These are phyloP conservation scores for Solanum pimpinellifolium DNA, from an alignment of 257 asterid genomes.

Conservation along the genomic window DNA sequence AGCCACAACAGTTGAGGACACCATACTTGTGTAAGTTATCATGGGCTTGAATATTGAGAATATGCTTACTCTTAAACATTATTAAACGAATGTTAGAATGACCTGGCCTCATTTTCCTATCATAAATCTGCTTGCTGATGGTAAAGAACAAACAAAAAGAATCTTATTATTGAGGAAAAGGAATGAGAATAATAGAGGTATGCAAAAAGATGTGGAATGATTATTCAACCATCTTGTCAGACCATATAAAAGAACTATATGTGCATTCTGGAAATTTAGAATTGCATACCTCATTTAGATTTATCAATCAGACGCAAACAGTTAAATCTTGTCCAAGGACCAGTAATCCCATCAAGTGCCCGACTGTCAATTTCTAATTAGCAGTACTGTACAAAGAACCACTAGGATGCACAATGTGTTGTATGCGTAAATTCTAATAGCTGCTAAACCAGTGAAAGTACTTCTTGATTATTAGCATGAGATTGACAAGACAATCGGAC, in stretches of 20 bases:
- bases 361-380: not conserved
- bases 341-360: not conserved
- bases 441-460: not conserved
- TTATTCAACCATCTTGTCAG: not conserved
- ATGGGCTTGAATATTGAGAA: not conserved
- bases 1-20: constrained; percentile 79
- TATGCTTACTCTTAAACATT: not conserved
- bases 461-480: not conserved
- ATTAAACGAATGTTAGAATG: not conserved
- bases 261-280: not conserved
- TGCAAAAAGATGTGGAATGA: not conserved
- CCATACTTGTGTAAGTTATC: constrained; percentile 74
- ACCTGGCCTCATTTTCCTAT: not conserved
- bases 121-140: not conserved
- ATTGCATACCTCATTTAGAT: not conserved
- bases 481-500: not conserved
- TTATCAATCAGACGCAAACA: not conserved
- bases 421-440: not conserved
- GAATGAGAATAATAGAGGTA: not conserved
- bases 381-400: not conserved
- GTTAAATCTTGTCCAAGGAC: not conserved
- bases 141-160: not conserved
- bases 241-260: not conserved
- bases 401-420: not conserved
- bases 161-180: not conserved